phyloP scores from a whole-genome alignment of 495 filamentous ascomycete genomes.

The Neurospora sp. region DNA sequence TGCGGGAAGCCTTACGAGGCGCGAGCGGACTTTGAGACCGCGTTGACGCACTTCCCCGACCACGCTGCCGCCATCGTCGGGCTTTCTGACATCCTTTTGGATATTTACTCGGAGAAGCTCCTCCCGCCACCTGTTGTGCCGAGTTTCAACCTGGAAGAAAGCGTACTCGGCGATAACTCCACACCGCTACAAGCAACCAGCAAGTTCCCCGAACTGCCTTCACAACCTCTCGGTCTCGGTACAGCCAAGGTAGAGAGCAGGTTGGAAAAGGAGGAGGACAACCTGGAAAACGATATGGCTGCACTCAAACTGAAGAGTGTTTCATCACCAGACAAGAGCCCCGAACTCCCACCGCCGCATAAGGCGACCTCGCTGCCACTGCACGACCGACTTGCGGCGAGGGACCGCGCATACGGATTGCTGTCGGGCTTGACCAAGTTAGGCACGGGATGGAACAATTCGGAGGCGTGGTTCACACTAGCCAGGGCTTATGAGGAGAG shows the following conservation, averaged over 20 bases:
- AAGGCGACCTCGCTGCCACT: slow-evolving; percentile 47
- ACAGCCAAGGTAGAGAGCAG: slow-evolving; percentile 1
- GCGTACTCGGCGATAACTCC: not conserved
- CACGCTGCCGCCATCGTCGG: slow-evolving; percentile 74
- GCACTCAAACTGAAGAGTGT: not conserved
- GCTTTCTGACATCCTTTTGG: slow-evolving; percentile 73
- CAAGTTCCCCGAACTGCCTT: slow-evolving; percentile 21
- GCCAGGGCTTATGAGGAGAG: slow-evolving; percentile 77
- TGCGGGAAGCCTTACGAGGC: slow-evolving; percentile 57
- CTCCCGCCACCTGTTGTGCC: slow-evolving; percentile 36
- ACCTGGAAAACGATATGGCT: not conserved
- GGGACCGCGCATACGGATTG: slow-evolving; percentile 77
- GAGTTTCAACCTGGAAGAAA: slow-evolving; percentile 12
- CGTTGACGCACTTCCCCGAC: slow-evolving; percentile 61
- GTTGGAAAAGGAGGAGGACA: not conserved
- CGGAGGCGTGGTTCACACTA: slow-evolving; percentile 89
- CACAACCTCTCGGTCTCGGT: slow-evolving; percentile 33
- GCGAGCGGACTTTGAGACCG: slow-evolving; percentile 65
- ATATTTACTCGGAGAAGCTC: slow-evolving; percentile 64
- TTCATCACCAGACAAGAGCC: slow-evolving; percentile 7
- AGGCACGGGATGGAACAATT: slow-evolving; percentile 82
- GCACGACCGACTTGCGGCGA: slow-evolving; percentile 67
- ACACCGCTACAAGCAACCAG: slow-evolving; percentile 3
- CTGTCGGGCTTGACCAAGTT: slow-evolving; percentile 73
- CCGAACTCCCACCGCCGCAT: slow-evolving; percentile 33